Evolutionary conservation across 208 protist species (phyloP), one percentile per base, ranked within the genome.

Genomic region (Endotrypanum monterogeii): DNA sequence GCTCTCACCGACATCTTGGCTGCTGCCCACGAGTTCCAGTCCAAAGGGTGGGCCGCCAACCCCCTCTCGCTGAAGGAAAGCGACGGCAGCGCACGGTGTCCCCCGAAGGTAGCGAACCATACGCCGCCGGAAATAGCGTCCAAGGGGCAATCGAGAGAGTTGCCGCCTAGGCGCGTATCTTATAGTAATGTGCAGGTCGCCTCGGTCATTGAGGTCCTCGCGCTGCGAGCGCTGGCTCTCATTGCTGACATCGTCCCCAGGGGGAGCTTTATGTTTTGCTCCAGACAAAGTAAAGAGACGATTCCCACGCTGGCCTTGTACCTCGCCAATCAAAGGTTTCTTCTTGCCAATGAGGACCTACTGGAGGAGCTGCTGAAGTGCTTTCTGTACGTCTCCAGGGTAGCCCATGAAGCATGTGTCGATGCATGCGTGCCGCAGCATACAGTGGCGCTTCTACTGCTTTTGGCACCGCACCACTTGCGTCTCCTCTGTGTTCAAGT

Each of bases 321-420:
- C 58, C 76, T 89, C 37, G 37, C 52, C 25, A 69, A 86, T n/a
- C 37, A 68, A n/a, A 73, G 81, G 18, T 62, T 80, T 18, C 77
- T 89, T 7, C 57, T 82, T 14, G n/a, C 69, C 30, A 78, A 78
- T 70, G 80, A 83, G n/a, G 79, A 83, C 52, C 74, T 89, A 39
- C 56, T 85, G 25, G 91, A 95, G 75, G 88, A 93, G 69, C 63
- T 93, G 58, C 76, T 95, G 54, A 87, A 87, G 57, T 95, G 91
- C 73, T 77, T 93, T 54, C 70, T 74, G 18, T 81, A 87, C 67
- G 39, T 93, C 23, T 62, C 83, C 6, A 60, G 87, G 9, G 54
- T 87, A 3, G 73, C 79, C 32, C 58, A 88, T 57, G 68, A 82
- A 2, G 62, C 72, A 12, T 75, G 88, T 52, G 52, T 91, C 2